Evolutionary conservation across 177 flowering plant species (phyloP), one percentile per base, ranked within the genome.

Genomic region (Vitis hybrid): DNA sequence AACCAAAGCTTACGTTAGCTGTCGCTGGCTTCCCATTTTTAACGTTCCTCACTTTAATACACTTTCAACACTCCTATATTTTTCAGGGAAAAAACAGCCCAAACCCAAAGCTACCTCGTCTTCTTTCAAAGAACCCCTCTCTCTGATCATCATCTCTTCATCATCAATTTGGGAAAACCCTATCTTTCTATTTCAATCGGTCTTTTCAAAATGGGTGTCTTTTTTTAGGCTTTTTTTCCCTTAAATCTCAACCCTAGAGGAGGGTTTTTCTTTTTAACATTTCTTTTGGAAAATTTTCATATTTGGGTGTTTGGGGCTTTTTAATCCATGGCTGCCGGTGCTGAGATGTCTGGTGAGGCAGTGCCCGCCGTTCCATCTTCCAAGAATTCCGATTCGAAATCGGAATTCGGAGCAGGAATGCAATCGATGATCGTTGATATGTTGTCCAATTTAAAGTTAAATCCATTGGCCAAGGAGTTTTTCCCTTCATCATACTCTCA

Each of bases 391-490:
- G 63, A 66, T 10, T 58, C 66, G 5, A 66, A 65, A 56, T 61
- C 81, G 30, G 80, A 78, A 58, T 78, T 78, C 66, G 68, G 63
- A 49, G 63, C 71, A 15, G 76, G 68, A 51, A 71, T 78, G 64
- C 79, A 83, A 41, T 41, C 46, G 72, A 83, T 75, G 68, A 76
- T 83, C 2, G 86, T 80, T 8, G 86, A 81, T 20, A 75, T 84
- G 81, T 63, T 84, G 65, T 77, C 81, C 9, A 84, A 84, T 60
- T 54, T 84, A 75, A 84, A 84, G 63, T 54, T 84, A 75, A 84
- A 84, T 63, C 86, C 86, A 58, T 63, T 73, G 66, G 86, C 86
- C 35, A 74, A 84, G 59, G 86, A 84, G 72, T 84, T 84, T 67
- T 53, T 84, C 55, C 84, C 84, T 3, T 74, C 81, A 1, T 77